These are phyloP conservation scores for Penicillium sp. DNA, from an alignment of 2,329 filamentous ascomycete genomes.

Conservation along the genomic window DNA sequence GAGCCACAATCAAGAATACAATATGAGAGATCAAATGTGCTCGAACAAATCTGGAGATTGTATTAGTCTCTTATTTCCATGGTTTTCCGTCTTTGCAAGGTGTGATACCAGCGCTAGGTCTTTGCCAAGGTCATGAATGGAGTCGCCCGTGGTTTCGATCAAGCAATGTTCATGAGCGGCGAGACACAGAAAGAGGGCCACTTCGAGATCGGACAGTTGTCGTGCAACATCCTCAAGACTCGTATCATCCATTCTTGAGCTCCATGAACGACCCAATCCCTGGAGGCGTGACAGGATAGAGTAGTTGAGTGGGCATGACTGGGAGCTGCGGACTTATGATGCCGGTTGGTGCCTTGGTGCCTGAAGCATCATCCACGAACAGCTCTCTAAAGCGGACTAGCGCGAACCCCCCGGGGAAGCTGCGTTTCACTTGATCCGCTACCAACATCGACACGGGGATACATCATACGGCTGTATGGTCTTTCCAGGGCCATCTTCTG, in stretches of 20 bases:
- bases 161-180: conserved; percentile 84
- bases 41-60: conserved; percentile 59
- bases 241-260: conserved; percentile 59
- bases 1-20: conserved; percentile 71
- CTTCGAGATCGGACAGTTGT: conserved; percentile 80
- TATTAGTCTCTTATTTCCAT: not conserved
- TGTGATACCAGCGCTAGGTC: conserved; percentile 68
- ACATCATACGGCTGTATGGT: conserved; percentile 16
- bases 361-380: conserved; percentile 5
- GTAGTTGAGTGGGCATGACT: conserved; percentile 5
- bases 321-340: conserved; percentile 2
- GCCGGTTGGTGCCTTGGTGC: conserved; percentile 8
- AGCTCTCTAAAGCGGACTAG: conserved; percentile 12
- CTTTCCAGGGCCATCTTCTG: conserved; percentile 12
- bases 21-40: conserved; percentile 71
- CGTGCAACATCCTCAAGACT: conserved; percentile 69
- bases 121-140: conserved; percentile 67
- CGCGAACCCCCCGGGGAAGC: conserved; percentile 4
- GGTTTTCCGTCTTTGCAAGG: not conserved
- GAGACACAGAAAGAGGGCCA: conserved; percentile 80
- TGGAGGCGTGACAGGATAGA: not conserved
- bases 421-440: conserved; percentile 9
- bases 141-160: conserved; percentile 67
- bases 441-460: conserved; percentile 20
- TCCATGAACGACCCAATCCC: conserved; percentile 1